Evolutionary conservation across 495 filamentous ascomycete genomes (phyloP), one percentile per base, ranked within the genome.

Genomic region (Chaetomidium leptoderma): DNA sequence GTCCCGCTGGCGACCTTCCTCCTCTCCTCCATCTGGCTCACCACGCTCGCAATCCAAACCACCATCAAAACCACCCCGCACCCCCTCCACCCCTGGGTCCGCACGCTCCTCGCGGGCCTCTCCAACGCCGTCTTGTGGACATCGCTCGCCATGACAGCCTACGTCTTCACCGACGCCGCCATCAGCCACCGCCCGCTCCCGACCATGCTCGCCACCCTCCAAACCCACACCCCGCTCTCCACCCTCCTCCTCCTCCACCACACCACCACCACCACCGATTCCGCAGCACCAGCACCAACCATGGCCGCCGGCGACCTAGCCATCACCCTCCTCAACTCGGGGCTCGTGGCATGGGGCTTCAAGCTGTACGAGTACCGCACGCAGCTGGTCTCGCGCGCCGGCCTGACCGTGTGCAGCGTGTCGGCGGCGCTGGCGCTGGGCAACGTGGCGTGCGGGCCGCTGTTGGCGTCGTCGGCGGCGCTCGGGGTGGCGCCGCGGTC

Each of bases 321-420:
- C 1, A 62, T 69, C 5, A 64, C 72, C 0, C 57, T 79, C 19
- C 67, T 79, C 17, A 76, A 78, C 51, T 68, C 75, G 5, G 76
- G 77, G 13, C 73, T 79, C 19, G 70, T 74, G 0, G 68, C 70
- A 4, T 70, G 77, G 70, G 76, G 77, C 0, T 67, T 78, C 46
- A 79, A 79, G 60, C 73, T 79, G 42, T 78, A 73, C 63, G 70
- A 75, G 55, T 76, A 76, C 65, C 71, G 76, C 13, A 33, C 51
- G 1, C 73, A 73, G 29, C 59, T 79, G 0, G 62, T 72, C 26
- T 73, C 71, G 8, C 61, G 70, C 58, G 70, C 70, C 5, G 76
- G 75, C 4, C 53, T 73, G 11, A 65, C 65, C 32, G 69, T 72
- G 0, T 67, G 74, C 17, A 37, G 65, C 9, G 71, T 71, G 19